Percentiles rank a stretch among this genome's conserved stretches.
These are phyloP conservation scores for Bremia lactucae DNA, from an alignment of 352 stramenopile species.

Conservation along the genomic window DNA sequence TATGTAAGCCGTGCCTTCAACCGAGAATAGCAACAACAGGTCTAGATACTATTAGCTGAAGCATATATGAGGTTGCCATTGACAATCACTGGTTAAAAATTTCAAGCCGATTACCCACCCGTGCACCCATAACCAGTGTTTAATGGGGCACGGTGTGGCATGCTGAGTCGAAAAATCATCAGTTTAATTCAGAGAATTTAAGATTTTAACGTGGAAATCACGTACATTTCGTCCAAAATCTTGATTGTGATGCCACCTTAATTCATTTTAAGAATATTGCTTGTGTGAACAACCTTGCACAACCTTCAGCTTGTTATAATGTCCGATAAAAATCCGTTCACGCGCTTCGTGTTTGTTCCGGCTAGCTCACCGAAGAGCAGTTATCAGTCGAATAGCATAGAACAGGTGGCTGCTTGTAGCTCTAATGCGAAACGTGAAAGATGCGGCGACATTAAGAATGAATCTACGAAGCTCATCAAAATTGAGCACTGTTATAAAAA, in stretches of 20 bases:
- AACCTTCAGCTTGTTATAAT: too few species aligned
- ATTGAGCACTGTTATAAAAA: conserved; percentile 3
- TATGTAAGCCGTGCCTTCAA: conserved; percentile 61
- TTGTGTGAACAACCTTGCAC: too few species aligned
- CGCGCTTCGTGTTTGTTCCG: conserved; percentile 42
- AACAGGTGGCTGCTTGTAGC: neutral
- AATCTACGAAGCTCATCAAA: conserved; percentile 8
- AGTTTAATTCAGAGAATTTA: too few species aligned
- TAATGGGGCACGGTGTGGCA: too few species aligned
- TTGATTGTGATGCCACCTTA: neutral
- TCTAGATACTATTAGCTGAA: conserved; percentile 21
- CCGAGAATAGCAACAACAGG: conserved; percentile 19
- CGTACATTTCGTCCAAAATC: conserved; percentile 12
- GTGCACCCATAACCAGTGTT: too few species aligned
- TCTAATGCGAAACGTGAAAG: conserved; percentile 13
- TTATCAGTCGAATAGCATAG: conserved; percentile 6
- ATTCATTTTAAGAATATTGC: too few species aligned
- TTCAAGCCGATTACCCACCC: too few species aligned
- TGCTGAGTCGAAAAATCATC: too few species aligned
- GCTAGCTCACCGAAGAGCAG: neutral
- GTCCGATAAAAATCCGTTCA: conserved; percentile 47
- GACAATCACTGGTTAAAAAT: conserved; percentile 23
- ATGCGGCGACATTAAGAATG: too few species aligned
- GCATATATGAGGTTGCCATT: conserved; percentile 11
- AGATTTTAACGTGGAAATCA: conserved; percentile 20